phyloP scores from a whole-genome alignment of 2,329 filamentous ascomycete species.

The Immersiporthe knoxdaviesiana region DNA sequence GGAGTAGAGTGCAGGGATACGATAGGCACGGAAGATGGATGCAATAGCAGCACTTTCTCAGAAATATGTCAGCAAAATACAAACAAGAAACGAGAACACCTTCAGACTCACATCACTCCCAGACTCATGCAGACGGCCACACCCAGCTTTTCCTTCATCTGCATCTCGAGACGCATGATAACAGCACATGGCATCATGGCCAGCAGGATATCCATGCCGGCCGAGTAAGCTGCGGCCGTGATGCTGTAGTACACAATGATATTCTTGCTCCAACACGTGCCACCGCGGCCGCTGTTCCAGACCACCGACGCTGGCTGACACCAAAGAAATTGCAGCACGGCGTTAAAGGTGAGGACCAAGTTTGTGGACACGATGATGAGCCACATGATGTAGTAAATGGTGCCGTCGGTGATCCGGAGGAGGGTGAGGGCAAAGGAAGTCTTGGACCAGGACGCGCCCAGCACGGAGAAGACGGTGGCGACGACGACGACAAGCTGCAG shows the following conservation, averaged over 20 bases:
- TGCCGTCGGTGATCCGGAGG: slow-evolving; percentile 38
- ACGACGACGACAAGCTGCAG: slow-evolving; percentile 32
- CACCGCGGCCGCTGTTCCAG: slow-evolving; percentile 33
- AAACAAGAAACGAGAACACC: neutral
- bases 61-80: slow-evolving; percentile 1
- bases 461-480: slow-evolving; percentile 36
- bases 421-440: slow-evolving; percentile 44
- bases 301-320: slow-evolving; percentile 37
- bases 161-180: slow-evolving; percentile 40
- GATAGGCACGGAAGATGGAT: slow-evolving; percentile 7
- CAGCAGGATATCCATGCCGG: slow-evolving; percentile 37
- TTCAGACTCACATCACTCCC: slow-evolving; percentile 36
- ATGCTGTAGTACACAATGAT: slow-evolving; percentile 34
- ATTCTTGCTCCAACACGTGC: slow-evolving; percentile 35
- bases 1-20: slow-evolving; percentile 1
- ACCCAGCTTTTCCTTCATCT: slow-evolving; percentile 39
- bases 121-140: slow-evolving; percentile 42
- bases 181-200: slow-evolving; percentile 39
- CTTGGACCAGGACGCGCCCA: slow-evolving; percentile 42
- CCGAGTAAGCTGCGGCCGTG: slow-evolving; percentile 35
- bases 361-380: slow-evolving; percentile 40
- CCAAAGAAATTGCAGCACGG: slow-evolving; percentile 37
- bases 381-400: slow-evolving; percentile 37
- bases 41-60: neutral
- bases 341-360: slow-evolving; percentile 35